These are phyloP conservation scores for Achaetomium macrosporum DNA, from an alignment of 2,329 filamentous ascomycete genomes.

Conservation along the genomic window DNA sequence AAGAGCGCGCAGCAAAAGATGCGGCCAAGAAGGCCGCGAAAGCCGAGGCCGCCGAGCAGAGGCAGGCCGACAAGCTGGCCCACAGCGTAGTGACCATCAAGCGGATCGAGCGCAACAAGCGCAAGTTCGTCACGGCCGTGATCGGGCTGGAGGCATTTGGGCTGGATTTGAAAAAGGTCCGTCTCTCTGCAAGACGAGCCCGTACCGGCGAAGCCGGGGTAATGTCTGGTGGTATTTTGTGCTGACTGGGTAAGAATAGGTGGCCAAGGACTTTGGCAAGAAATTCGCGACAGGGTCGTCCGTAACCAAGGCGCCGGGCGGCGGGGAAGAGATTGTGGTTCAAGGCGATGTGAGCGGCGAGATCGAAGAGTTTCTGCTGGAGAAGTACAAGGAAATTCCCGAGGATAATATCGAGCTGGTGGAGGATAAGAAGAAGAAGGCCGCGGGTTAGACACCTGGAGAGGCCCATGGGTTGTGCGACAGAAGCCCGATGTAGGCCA, in stretches of 20 bases:
- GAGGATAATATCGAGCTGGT: conserved; percentile 93
- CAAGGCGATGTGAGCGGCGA: conserved; percentile 96
- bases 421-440: conserved; percentile 95
- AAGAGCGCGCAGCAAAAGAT: conserved; percentile 93
- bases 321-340: conserved; percentile 93
- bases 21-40: conserved; percentile 95
- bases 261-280: conserved; percentile 95
- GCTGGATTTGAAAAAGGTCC: conserved; percentile 81
- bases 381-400: conserved; percentile 84
- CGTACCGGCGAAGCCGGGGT: too few relatives aligned
- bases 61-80: conserved; percentile 75
- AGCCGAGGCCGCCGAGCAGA: conserved; percentile 79
- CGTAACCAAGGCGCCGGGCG: conserved; percentile 81
- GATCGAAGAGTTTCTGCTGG: conserved; percentile 81
- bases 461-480: neutral
- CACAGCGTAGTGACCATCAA: conserved; percentile 84
- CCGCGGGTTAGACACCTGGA: conserved; percentile 28
- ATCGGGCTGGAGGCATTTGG: conserved; percentile 85
- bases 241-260: conserved; percentile 28
- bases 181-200: neutral
- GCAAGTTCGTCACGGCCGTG: conserved; percentile 94
- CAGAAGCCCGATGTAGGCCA: neutral
- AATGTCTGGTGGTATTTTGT: neutral
- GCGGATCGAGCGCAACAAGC: conserved; percentile 95
- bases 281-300: conserved; percentile 94